A percentile compares a stretch with the other conserved stretches of the same genome.
Conservation (phyloP, 257 asterid species). For the Solanum corneliomulleri region DNA sequence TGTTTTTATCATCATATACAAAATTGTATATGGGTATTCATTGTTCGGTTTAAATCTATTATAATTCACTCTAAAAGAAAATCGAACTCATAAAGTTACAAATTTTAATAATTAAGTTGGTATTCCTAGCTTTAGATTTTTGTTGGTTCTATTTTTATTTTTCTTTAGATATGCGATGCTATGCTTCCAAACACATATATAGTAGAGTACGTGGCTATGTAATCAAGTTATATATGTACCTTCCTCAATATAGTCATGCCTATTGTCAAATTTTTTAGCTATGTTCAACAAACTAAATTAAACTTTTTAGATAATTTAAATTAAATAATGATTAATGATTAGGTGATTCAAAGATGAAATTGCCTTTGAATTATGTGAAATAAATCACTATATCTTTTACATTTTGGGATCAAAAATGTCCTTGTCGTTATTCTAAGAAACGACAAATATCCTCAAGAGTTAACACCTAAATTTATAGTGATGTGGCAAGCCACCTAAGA, state of each 20-base stretch:
- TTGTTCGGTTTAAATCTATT: neutral
- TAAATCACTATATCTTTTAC: too few relatives aligned
- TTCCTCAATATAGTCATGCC: neutral
- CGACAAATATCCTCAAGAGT: too few relatives aligned
- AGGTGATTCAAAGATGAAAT: neutral
- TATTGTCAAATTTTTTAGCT: neutral
- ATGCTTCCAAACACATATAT: neutral
- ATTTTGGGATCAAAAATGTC: too few relatives aligned
- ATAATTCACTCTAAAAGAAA: neutral
- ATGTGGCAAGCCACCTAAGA: too few relatives aligned
- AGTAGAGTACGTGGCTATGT: neutral
- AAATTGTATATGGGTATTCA: neutral
- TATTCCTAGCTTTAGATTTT: neutral
- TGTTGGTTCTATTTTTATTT: neutral
- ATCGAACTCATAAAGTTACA: neutral
- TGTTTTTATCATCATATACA: neutral
- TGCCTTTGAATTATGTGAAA: too few relatives aligned
- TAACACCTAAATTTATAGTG: too few relatives aligned
- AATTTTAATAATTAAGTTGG: neutral
- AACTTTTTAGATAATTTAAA: neutral
- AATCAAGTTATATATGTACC: neutral
- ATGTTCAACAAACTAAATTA: neutral
- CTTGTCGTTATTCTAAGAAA: too few relatives aligned
- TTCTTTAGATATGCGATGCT: neutral
- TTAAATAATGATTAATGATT: neutral